Evolutionary conservation across 768 basidiomycete species (phyloP), one percentile per base, ranked within the genome.

Genomic region (Rhodocollybia butyracea): DNA sequence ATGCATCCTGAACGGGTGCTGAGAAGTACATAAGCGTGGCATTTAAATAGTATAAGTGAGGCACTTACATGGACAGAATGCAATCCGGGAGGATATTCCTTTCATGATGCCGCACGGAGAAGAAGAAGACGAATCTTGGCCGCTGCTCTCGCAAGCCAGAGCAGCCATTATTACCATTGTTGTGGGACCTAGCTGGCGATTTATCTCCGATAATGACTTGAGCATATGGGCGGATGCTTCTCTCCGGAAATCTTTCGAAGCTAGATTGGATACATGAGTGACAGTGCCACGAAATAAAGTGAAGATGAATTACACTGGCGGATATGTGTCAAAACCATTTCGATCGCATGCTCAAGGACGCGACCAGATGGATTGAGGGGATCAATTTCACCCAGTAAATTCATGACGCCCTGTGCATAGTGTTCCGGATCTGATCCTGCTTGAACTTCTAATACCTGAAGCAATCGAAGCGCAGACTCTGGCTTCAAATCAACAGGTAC

Each of bases 1-100:
- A 83, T 3, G 83, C 83, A 56, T 94, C 91, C 64, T 89, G 87
- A 7, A 92, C 80, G 27, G 85, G 73, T 31, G 79, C 90, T 92
- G 58, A 12, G 42, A 32, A 24, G 36, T 5, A 40, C 26, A 51
- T 54, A 40, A 43, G 48, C 32, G 52, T 21, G 6, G 46, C 8
- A 26, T 17, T 17, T 19, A 6, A 40, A 27, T 32, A 31, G 22
- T 59, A 58, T 40, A 39, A 66, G 63, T 46, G 22, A 13, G 51
- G 47, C 40, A 67, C 81, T 63, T 59, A 85, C 86, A 64, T 47
- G 74, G 62, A 60, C 75, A 78, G 2, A 61, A 63, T 13, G 60
- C 55, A 8, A 88, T 59, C 43, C 76, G 71, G 3, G 51, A 55
- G 15, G 77, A 66, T 62, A 85, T 55, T 39, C 81, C 74, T 38